A percentile compares a stretch with the other conserved stretches of the same genome.
Evolutionary conservation across 192 early-diverging fungal species (phyloP).

Genomic region (Dispira simplex): DNA sequence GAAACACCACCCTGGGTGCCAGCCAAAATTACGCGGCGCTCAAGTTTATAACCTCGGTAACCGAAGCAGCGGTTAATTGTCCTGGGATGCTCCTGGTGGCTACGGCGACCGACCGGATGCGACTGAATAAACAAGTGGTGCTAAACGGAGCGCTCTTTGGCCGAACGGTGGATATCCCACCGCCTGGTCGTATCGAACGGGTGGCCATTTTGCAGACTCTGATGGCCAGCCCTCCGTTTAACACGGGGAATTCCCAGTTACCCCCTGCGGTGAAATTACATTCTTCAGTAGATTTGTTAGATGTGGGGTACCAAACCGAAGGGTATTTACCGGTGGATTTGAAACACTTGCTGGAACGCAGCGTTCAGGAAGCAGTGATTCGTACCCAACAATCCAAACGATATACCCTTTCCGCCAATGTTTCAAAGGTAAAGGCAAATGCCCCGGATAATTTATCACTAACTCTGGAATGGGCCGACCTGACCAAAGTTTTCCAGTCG

Average conservation of each 20-base stretch:
- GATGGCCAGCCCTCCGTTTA: constrained; percentile 21
- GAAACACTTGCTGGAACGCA: constrained; percentile 55
- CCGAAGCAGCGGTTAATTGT: constrained; percentile 2
- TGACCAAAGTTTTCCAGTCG: constrained; percentile 52
- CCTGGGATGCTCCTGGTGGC: constrained; percentile 19
- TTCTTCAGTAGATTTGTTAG: constrained; percentile 46
- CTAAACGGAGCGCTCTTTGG: constrained; percentile 14
- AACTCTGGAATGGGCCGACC: constrained; percentile 42
- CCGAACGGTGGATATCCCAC: constrained; percentile 18
- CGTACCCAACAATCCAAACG: constrained; percentile 15
- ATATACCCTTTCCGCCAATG: neutral
- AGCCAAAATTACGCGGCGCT: neutral
- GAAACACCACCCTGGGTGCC: neutral
- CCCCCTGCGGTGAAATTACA: constrained; percentile 28
- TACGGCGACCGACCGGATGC: constrained; percentile 16
- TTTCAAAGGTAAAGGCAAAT: constrained; percentile 18
- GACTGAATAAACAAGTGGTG: constrained; percentile 17
- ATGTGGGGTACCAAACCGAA: constrained; percentile 65
- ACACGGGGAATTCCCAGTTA: constrained; percentile 18
- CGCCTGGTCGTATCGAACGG: constrained; percentile 18
- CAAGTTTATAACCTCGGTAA: neutral
- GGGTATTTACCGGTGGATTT: constrained; percentile 78
- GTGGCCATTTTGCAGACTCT: constrained; percentile 55
- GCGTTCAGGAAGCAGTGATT: constrained; percentile 65
- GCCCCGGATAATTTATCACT: constrained; percentile 14